Evolutionary conservation across 441 rosid species (phyloP).

Genomic region (Hura crepitans): DNA sequence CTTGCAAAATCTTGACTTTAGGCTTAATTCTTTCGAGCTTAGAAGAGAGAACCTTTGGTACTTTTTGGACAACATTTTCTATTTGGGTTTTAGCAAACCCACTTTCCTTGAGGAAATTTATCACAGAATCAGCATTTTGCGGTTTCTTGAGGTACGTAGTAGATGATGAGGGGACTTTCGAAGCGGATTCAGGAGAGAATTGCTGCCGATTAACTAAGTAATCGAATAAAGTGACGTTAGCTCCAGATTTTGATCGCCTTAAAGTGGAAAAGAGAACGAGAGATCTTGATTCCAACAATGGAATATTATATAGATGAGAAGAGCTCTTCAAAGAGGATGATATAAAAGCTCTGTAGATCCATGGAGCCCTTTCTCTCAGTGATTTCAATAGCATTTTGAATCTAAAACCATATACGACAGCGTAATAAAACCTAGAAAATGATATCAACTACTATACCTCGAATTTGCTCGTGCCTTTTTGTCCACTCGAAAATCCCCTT

Average conservation of each 20-base stretch:
- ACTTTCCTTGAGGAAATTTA: constrained; percentile 29
- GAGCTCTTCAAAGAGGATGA: constrained; percentile 19
- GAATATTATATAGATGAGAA: constrained; percentile 9
- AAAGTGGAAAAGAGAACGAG: constrained; percentile 23
- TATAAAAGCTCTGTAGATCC: background rate
- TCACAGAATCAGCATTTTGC: constrained; percentile 22
- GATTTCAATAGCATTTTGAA: background rate
- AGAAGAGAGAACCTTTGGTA: constrained; percentile 23
- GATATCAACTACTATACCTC: background rate
- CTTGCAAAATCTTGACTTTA: constrained; percentile 32
- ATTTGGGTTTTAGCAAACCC: constrained; percentile 33
- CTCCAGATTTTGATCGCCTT: background rate
- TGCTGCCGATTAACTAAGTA: constrained; percentile 30
- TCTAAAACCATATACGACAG: background rate
- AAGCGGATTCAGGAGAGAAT: constrained; percentile 28
- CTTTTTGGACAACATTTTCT: constrained; percentile 22
- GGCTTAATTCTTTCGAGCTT: constrained; percentile 30
- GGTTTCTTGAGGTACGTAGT: constrained; percentile 12
- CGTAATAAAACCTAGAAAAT: background rate
- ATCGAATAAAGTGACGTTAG: constrained; percentile 22
- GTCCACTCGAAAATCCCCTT: background rate
- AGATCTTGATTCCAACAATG: constrained; percentile 14
- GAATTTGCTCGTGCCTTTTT: background rate
- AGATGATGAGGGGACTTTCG: constrained; percentile 17
- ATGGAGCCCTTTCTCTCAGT: background rate